phyloP scores from a whole-genome alignment of 352 stramenopile species.

The Globisporangium alternatum region DNA sequence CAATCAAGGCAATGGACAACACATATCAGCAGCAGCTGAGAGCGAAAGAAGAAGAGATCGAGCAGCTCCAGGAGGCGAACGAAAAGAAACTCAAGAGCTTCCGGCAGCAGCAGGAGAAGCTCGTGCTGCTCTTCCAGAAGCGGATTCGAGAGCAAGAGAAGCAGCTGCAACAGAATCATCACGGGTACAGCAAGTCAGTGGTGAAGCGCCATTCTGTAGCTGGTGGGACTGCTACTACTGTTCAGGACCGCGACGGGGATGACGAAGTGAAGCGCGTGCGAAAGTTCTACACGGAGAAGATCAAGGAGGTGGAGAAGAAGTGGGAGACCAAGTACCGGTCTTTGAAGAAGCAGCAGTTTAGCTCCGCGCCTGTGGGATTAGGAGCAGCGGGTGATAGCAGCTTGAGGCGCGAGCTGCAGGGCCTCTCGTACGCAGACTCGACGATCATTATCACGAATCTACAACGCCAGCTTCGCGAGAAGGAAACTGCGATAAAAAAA shows the following conservation, averaged over 20 bases:
- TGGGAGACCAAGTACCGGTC: constrained; percentile 68
- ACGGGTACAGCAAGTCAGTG: background rate
- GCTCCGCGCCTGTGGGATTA: background rate
- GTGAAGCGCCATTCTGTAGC: constrained; percentile 8
- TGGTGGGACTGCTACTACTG: background rate
- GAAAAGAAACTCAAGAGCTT: constrained; percentile 66
- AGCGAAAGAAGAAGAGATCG: constrained; percentile 44
- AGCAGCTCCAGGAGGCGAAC: constrained; percentile 40
- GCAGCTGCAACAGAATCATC: constrained; percentile 18
- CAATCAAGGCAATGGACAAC: constrained; percentile 31
- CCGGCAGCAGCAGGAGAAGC: constrained; percentile 76
- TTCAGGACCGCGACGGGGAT: constrained; percentile 21
- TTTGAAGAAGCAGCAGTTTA: constrained; percentile 48
- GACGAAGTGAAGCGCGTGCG: constrained; percentile 52
- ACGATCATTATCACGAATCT: constrained; percentile 38
- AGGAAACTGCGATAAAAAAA: constrained; percentile 14
- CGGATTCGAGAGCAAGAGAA: constrained; percentile 55
- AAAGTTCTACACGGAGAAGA: constrained; percentile 72
- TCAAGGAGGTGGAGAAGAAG: constrained; percentile 72
- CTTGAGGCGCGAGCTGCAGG: constrained; percentile 11
- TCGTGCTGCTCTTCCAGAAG: constrained; percentile 68
- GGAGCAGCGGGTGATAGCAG: background rate
- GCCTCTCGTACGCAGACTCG: constrained; percentile 33
- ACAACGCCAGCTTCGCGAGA: constrained; percentile 24
- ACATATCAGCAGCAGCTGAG: constrained; percentile 40